Evolutionary conservation across 2,329 filamentous ascomycete species (phyloP), one percentile per base, ranked within the genome.

Genomic region (Ciborinia camelliae): DNA sequence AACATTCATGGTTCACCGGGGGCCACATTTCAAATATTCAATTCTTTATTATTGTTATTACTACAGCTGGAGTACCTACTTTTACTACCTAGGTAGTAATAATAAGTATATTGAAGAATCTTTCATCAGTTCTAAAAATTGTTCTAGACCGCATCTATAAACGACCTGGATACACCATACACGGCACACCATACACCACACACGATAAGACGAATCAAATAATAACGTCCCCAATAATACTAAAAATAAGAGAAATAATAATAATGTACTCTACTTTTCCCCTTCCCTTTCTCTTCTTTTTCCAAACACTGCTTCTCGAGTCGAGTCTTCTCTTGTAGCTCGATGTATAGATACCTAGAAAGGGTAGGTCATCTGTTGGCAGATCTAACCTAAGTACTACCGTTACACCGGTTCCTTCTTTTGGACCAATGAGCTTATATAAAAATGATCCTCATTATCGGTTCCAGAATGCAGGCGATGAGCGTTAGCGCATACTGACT

Each of bases 281-380:
- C 10, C 45, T 47, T 26, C 14, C 23, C 20, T 26, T 10, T 48
- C 7, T 26, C 45, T 15, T n/a, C n/a, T n/a, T n/a, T n/a, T n/a
- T n/a, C n/a, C n/a, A n/a, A n/a, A n/a, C n/a, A 30, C 53, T 39
- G 9, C 14, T 12, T 37, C 35, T 37, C 6, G 35, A 37, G 6
- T 41, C 15, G n/a, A n/a, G n/a, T n/a, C n/a, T n/a, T n/a, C n/a
- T n/a, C n/a, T n/a, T n/a, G n/a, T n/a, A n/a, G n/a, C n/a, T n/a
- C n/a, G n/a, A n/a, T n/a, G n/a, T n/a, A 10, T 39, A 39, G 39
- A 18, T 26, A 15, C 2, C 4, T 48, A 26, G 10, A 26, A 14
- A 26, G 45, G 45, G 28, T 35, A 26, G 41, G 55, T 58, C 41
- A 58, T 58, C 41, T 58, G 55, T 41, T 58, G n/a, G 55, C 55